Evolutionary conservation across 2,329 filamentous ascomycete genomes (phyloP).

Genomic region (Alternaria metachromatica): DNA sequence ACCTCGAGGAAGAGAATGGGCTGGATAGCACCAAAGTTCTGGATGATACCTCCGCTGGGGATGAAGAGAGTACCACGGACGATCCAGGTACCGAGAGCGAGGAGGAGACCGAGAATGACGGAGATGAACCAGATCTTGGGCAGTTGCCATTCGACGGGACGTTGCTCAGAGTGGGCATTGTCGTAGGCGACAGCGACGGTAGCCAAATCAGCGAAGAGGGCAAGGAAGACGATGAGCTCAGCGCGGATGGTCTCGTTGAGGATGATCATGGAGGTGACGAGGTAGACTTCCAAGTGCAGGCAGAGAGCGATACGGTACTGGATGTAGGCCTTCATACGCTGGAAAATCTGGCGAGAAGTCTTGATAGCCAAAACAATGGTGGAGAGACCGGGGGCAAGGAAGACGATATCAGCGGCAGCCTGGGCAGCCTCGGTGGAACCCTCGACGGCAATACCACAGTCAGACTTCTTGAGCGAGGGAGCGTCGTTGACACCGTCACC

Average conservation of each 20-base stretch:
- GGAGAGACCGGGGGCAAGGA: slow-evolving; percentile 73
- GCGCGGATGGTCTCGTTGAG: slow-evolving; percentile 77
- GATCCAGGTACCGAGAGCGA: slow-evolving; percentile 75
- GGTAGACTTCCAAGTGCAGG: slow-evolving; percentile 76
- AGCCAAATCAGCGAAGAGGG: slow-evolving; percentile 79
- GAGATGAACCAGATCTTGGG: slow-evolving; percentile 83
- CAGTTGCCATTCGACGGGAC: slow-evolving; percentile 80
- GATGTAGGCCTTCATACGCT: slow-evolving; percentile 79
- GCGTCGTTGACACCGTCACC: slow-evolving; percentile 78
- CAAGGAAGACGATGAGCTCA: slow-evolving; percentile 79
- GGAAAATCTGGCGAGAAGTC: slow-evolving; percentile 76
- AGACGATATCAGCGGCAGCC: slow-evolving; percentile 76
- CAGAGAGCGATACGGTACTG: slow-evolving; percentile 79
- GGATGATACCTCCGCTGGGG: slow-evolving; percentile 72
- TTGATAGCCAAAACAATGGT: slow-evolving; percentile 77
- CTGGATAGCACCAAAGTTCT: slow-evolving; percentile 77
- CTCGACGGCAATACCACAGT: slow-evolving; percentile 77
- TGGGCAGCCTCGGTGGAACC: slow-evolving; percentile 75
- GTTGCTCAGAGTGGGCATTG: slow-evolving; percentile 76
- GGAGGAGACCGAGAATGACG: slow-evolving; percentile 70
- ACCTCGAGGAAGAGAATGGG: slow-evolving; percentile 67
- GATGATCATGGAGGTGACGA: slow-evolving; percentile 79
- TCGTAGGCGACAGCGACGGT: slow-evolving; percentile 82
- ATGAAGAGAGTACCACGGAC: slow-evolving; percentile 74
- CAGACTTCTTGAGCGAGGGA: slow-evolving; percentile 75